phyloP scores from a whole-genome alignment of 1,284 basidiomycete species.

The Trichosporon inkin region DNA sequence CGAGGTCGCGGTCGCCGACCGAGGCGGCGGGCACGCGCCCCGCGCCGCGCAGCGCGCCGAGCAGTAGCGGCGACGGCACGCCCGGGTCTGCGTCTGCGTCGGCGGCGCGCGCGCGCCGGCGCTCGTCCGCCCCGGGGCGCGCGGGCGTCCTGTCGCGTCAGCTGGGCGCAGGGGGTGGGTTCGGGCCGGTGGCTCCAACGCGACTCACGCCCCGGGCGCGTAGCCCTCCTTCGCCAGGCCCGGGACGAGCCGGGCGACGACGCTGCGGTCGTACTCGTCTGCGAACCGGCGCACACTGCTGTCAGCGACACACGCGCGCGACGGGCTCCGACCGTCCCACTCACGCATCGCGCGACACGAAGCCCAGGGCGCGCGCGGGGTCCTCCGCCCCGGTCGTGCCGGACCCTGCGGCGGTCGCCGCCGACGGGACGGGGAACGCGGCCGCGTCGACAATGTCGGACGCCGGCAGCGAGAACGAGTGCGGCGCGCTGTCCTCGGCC shows the following conservation, averaged over 20 bases:
- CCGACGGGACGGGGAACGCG: constrained; percentile 42
- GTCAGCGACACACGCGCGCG: no score
- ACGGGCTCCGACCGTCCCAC: no score
- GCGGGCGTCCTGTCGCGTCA: background rate
- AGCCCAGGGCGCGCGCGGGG: constrained; percentile 26
- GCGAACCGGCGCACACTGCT: constrained; percentile 48
- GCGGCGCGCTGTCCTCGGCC: constrained; percentile 53
- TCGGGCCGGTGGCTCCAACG: no score
- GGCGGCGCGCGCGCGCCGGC: no score
- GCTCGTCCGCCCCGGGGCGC: constrained; percentile 11
- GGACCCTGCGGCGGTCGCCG: constrained; percentile 21
- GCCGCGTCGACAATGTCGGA: constrained; percentile 46
- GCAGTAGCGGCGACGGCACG: constrained; percentile 22
- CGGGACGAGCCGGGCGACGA: constrained; percentile 51
- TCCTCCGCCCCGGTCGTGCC: background rate
- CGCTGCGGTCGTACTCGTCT: constrained; percentile 45
- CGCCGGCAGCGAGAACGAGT: constrained; percentile 45
- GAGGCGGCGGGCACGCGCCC: constrained; percentile 37
- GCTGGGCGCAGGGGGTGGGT: no score
- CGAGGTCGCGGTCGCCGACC: constrained; percentile 54
- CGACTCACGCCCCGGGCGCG: constrained; percentile 35
- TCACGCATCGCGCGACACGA: constrained; percentile 35
- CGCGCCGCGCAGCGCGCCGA: constrained; percentile 20
- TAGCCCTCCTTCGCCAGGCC: constrained; percentile 49
- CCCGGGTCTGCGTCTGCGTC: no score